Base-by-base conservation (phyloP, 2,329 filamentous ascomycete genomes). In the Colletotrichum euphorbiae region DNA sequence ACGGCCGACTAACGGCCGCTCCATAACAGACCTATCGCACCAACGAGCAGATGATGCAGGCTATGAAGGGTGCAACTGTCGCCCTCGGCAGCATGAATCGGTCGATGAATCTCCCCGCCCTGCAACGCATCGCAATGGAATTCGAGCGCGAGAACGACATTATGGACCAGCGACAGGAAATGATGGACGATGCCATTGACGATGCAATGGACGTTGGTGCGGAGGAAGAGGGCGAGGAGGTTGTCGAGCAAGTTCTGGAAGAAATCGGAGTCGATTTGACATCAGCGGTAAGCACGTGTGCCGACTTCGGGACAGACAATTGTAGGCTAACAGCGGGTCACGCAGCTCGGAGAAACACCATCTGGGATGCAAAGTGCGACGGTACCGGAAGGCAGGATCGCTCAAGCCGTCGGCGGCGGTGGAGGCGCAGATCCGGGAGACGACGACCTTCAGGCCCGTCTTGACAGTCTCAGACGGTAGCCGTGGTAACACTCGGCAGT, bases 1-100 rank as follows among this genome's bases (percentile, higher is more conserved):
- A 38, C 19, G 11, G 42, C 38, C 56, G n/a, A 65, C 63, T 40
- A 24, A 56, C 59, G 12, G 28, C 3, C 48, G 70, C 24, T 28
- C 12, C 51, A 71, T 75, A 21, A 17, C 75, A 97, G 93, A 99
- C 96, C 56, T 95, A 98, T 72, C 90, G 96, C 72, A 98, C 94
- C 73, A 99, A 99, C 80, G 96, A 99, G 80, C 95, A 98, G 81
- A 99, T 99, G 96, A 98, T 98, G 94, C 93, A 97, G 80, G 96
- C 94, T 8, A 98, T 99, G 96, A 99, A 98, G 81, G 96, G 96
- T 38, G 96, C 96, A 4, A 98, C 96, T 1, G 90, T 91, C 80
- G 90, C 97, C 3, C 84, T 99, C 7, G 94, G 94, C 62, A 97
- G 92, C 82, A 99, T 99, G 96, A 99, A 99, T 80, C 88, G 92